These are phyloP conservation scores for Calendula officinalis DNA, from an alignment of 129 eudicot genomes.

Conservation along the genomic window DNA sequence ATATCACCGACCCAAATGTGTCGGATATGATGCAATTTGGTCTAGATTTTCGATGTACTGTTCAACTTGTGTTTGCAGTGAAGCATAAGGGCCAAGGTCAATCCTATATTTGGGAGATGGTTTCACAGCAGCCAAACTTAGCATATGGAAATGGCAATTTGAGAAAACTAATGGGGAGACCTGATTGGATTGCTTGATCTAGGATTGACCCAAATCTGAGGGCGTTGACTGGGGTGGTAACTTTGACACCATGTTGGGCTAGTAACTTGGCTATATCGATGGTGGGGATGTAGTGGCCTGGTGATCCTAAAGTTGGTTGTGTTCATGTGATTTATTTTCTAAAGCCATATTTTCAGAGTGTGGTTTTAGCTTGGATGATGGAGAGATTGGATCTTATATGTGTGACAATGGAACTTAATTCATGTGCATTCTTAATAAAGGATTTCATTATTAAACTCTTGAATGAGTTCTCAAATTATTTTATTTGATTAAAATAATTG, in stretches of 20 bases:
- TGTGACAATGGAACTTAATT: too few relatives aligned
- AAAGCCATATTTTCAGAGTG: constrained; percentile 27
- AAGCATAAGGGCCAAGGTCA: constrained; percentile 1
- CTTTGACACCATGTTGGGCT: constrained; percentile 41
- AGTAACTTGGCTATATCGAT: constrained; percentile 50
- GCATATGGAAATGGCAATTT: constrained; percentile 36
- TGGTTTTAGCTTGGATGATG: background rate
- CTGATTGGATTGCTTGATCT: constrained; percentile 40
- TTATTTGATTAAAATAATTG: too few relatives aligned
- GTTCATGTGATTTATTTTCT: constrained; percentile 9
- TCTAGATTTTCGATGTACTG: constrained; percentile 30
- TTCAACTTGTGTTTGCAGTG: constrained; percentile 39
- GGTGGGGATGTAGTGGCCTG: constrained; percentile 65
- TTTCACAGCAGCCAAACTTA: constrained; percentile 58
- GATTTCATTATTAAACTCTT: too few relatives aligned
- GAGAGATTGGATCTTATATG: background rate
- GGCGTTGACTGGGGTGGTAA: constrained; percentile 37
- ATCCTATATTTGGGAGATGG: constrained; percentile 29
- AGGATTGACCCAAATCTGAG: constrained; percentile 35
- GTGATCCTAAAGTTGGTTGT: constrained; percentile 40
- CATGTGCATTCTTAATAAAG: too few relatives aligned
- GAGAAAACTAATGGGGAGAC: constrained; percentile 35
- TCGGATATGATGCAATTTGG: constrained; percentile 47
- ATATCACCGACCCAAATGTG: constrained; percentile 40
- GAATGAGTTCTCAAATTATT: too few relatives aligned